Base-by-base conservation (phyloP, 1,284 basidiomycete species). In the Leucoagaricus sp. region DNA sequence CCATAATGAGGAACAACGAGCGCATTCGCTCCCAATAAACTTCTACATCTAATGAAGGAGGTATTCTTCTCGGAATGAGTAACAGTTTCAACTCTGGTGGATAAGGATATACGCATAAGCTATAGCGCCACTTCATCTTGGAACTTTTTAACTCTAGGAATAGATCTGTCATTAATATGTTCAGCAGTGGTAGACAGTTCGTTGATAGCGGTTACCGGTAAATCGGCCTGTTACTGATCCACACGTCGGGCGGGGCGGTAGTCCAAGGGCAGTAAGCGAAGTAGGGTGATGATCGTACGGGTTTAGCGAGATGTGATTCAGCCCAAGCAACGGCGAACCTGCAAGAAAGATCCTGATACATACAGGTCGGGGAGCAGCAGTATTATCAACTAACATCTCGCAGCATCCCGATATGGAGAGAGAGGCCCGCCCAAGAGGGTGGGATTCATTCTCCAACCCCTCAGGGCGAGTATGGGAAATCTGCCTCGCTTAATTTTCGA, bases 381-480 rank as follows among this genome's bases (percentile, higher is more conserved):
- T n/a, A n/a, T n/a, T n/a, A n/a, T n/a, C n/a, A n/a, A n/a, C n/a
- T n/a, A n/a, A n/a, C n/a, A n/a, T n/a, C n/a, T n/a, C n/a, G n/a
- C n/a, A n/a, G n/a, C n/a, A n/a, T n/a, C 49, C 49, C 36, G 17
- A 50, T 50, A 41, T 38, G 21, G 48, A 13, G 12, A 13, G 48
- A 13, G 12, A 34, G 19, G 13, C 10, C 31, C 23, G 13, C 17
- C 5, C 10, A 44, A 29, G n/a, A n/a, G 31, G 51, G 41, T 45
- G 42, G 36, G 31, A 33, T 13, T 17, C 21, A 15, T 25, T 25
- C 21, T 34, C 29, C 31, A n/a, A n/a, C n/a, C n/a, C 31, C n/a
- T 45, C 41, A 53, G 51, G 51, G 51, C 8, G 17, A 21, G 28
- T 36, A 34, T 53, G 51, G 42, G 42, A 53, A 53, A 25, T 10